Base-by-base conservation (phyloP, 768 basidiomycete species). In the Guyanaporus albipodus region DNA sequence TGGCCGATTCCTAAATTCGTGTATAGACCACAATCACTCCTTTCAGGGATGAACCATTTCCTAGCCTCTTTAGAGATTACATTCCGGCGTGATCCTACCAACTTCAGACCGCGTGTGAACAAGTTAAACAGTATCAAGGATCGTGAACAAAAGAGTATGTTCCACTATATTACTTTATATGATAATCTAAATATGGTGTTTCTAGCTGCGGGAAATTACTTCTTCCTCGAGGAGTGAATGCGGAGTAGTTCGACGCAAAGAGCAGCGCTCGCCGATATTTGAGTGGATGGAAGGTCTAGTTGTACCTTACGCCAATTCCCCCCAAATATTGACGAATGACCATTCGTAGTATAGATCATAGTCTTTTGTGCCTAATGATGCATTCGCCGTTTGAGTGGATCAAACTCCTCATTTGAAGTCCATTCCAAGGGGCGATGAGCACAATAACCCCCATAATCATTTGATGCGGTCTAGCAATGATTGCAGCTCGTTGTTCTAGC, bases 21-120 rank as follows among this genome's bases (percentile, higher is more conserved):
- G 38, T 44, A 6, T 59, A 94, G 91, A 50, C 95, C 96, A 4
- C 92, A 98, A 68, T 91, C 91, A 6, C 76, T 99, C 19, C 74
- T 98, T 46, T 85, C 91, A 10, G 96, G 96, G 23, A 97, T 99
- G 94, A 98, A 99, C 74, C 85, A 85, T 58, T 99, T 99, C 82
- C 71, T 99, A 48, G 87, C 89, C 1, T 91, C 88, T 10, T 75
- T 99, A 12, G 92, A 98, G 69, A 95, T 98, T 66, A 98, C 96
- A 1, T 98, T 98, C 84, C 79, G 96, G 50, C 85, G 96, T 57
- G 96, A 99, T 69, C 96, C 95, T 10, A 95, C 92, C 49, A 91
- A 92, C 72, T 92, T 80, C 75, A 78, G 90, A 33, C 90, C 90
- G 29, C 82, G 90, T 33, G 90, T 92, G 22, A 92, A 92, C 73